Base-by-base conservation (phyloP, 148 eudicot species). In the Cornus kousa region DNA sequence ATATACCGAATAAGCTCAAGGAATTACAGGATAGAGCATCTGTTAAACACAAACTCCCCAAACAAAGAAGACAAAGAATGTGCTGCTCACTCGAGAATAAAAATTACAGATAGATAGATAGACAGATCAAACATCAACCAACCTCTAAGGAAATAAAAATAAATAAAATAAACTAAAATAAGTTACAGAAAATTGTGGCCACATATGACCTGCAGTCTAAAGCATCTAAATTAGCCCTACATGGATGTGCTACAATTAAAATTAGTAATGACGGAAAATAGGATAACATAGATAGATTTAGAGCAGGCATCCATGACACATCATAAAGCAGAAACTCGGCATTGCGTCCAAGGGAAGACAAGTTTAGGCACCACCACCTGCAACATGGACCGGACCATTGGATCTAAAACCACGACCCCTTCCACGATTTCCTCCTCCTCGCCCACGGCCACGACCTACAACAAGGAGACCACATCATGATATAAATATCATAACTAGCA, bases 341-440 rank as follows among this genome's bases (percentile, higher is more conserved):
- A 62, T 17, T 13, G 23, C 8, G 23, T 2, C 5, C 66, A 17
- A 62, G 23, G 60, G 57, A n/a, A 68, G 48, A 72, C 65, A 67
- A 48, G 20, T 83, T 83, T 83, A 88, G 74, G 88, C 90, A 80
- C 64, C 90, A 71, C 84, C 90, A 53, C 81, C 91, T 69, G 82
- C 83, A 16, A 81, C 91, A 69, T 87, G 80, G 76, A 73, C 84
- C 33, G 90, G 92, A 12, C 93, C 95, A 48, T 90, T 91, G 5
- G 92, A 83, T 70, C 94, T 87, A 79, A 87, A 88, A 69, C 91
- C 88, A 73, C 87, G 85, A 39, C 91, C 93, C 82, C 95, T 84
- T 33, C 95, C 95, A 77, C 93, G 93, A 33, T 86, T 84, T 78
- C 93, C 93, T 88, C 94, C 83, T 76, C 93, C 93, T 88, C 94